Conservation (phyloP, 805 yeast species). For the Ogataea parapolymorpha region DNA sequence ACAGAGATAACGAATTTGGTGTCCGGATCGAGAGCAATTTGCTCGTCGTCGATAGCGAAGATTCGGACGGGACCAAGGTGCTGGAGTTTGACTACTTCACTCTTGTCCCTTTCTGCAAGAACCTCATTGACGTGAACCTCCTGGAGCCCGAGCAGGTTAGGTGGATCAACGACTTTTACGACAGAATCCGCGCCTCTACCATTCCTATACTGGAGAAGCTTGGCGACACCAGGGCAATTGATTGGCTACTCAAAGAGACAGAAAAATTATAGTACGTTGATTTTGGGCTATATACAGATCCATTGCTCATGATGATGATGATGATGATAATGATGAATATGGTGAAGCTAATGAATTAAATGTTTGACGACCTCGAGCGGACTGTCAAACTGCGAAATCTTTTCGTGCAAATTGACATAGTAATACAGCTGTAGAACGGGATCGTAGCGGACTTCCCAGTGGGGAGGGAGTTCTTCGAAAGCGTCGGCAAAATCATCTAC, state of each 20-base stretch:
- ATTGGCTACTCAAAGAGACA: conserved; percentile 74
- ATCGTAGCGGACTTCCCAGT: conserved; percentile 38
- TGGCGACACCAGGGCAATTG: conserved; percentile 55
- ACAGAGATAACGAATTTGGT: conserved; percentile 87
- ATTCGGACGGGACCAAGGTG: conserved; percentile 42
- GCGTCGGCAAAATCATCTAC: conserved; percentile 1
- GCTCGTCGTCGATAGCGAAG: conserved; percentile 46
- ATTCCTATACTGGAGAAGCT: conserved; percentile 48
- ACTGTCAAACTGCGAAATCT: conserved; percentile 40
- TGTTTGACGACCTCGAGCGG: conserved; percentile 40
- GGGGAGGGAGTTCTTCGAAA: conserved; percentile 24
- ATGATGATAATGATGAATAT: neutral
- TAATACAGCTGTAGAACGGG: conserved; percentile 38
- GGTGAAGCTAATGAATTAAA: neutral
- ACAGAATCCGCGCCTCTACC: conserved; percentile 50
- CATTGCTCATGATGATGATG: neutral
- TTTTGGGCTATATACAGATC: neutral
- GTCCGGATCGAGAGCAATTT: conserved; percentile 86
- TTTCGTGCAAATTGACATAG: conserved; percentile 36
- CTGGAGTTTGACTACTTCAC: conserved; percentile 82
- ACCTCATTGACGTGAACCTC: conserved; percentile 59
- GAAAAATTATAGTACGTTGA: conserved; percentile 23
- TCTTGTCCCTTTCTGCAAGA: conserved; percentile 76
- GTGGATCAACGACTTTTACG: conserved; percentile 71
- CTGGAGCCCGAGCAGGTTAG: conserved; percentile 58